Conservation (phyloP, 164 flowering plant genomes). For the Platanus orientalis region DNA sequence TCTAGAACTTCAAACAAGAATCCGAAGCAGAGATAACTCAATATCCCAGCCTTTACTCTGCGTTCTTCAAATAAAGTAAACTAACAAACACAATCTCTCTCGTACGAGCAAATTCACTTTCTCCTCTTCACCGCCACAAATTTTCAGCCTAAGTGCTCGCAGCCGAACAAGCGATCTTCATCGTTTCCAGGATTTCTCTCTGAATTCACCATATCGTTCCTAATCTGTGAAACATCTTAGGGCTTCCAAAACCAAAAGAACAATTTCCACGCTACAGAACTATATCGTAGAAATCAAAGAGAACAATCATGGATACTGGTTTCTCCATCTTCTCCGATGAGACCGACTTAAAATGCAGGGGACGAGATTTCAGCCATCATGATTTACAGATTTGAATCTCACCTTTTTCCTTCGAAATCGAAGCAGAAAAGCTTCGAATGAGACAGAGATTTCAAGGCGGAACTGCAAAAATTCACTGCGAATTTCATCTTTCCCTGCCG, state of each 20-base stretch:
- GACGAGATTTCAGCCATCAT: conserved; percentile 5
- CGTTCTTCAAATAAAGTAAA: background rate
- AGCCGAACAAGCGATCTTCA: conserved; percentile 6
- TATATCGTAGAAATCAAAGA: too few relatives aligned
- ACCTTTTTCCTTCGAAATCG: background rate
- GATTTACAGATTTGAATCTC: conserved; percentile 4
- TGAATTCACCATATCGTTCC: conserved; percentile 9
- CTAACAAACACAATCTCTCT: background rate
- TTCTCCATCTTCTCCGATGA: too few relatives aligned
- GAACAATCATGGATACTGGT: too few relatives aligned
- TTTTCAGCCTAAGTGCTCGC: background rate
- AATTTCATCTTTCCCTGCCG: background rate
- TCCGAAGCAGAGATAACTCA: background rate
- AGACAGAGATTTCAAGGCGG: conserved; percentile 3
- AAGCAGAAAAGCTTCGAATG: background rate
- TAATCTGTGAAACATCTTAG: conserved; percentile 16
- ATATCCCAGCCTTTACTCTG: conserved; percentile 11
- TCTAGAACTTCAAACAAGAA: background rate
- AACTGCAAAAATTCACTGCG: too few relatives aligned
- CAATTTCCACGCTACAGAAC: too few relatives aligned
- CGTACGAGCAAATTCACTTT: conserved; percentile 4
- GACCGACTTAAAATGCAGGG: too few relatives aligned
- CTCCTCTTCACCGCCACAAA: background rate
- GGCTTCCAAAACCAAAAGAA: background rate
- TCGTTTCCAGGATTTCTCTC: background rate